These are phyloP conservation scores for Globisporangium camurandrum DNA, from an alignment of 352 stramenopile genomes.

Conservation along the genomic window DNA sequence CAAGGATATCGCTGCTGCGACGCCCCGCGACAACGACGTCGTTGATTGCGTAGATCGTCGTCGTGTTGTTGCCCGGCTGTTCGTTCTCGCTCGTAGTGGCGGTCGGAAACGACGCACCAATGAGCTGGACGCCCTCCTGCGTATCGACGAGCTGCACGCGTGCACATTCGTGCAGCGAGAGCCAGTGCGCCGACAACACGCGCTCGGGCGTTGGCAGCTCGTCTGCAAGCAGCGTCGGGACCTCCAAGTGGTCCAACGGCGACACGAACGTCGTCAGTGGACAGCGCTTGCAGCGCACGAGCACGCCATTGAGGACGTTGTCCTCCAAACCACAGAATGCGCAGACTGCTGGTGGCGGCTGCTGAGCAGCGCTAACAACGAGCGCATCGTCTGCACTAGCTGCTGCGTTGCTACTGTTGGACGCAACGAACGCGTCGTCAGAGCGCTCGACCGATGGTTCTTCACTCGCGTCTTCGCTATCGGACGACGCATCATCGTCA, in stretches of 20 bases:
- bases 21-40: slow-evolving; percentile 40
- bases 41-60: slow-evolving; percentile 47
- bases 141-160: slow-evolving; percentile 7
- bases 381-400: not conserved
- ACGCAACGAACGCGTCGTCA: slow-evolving; percentile 32
- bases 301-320: slow-evolving; percentile 49
- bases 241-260: slow-evolving; percentile 38
- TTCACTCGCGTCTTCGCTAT: slow-evolving; percentile 33
- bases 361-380: not conserved
- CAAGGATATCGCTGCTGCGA: slow-evolving; percentile 24
- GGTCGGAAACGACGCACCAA: not conserved
- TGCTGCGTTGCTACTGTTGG: not conserved
- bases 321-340: slow-evolving; percentile 57
- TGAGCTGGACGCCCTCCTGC: slow-evolving; percentile 12
- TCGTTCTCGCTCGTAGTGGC: not conserved
- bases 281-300: slow-evolving; percentile 46
- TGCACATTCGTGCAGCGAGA: slow-evolving; percentile 10
- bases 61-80: not conserved
- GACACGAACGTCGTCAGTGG: slow-evolving; percentile 30
- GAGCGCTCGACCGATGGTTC: slow-evolving; percentile 45
- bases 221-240: slow-evolving; percentile 32
- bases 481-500: slow-evolving; percentile 13
- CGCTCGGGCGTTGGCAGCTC: slow-evolving; percentile 1
- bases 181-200: slow-evolving; percentile 4
- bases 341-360: slow-evolving; percentile 16